phyloP scores from a whole-genome alignment of 176 grass and related monocot genomes.

The Aegilops umbellulata region DNA sequence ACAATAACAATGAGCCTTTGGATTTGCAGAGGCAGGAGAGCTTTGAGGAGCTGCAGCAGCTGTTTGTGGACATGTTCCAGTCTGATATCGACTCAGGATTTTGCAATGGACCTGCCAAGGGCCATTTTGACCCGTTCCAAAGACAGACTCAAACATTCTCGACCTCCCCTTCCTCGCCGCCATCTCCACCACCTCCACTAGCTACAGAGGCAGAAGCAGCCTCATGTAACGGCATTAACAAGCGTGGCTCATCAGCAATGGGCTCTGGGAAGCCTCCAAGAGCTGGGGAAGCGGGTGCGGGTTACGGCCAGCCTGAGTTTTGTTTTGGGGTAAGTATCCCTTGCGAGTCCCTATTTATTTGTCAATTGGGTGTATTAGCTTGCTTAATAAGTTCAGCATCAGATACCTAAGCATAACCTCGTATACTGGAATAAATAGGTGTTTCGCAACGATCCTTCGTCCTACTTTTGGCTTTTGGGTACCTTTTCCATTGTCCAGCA shows the following conservation, averaged over 20 bases:
- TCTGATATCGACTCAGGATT: constrained; percentile 66
- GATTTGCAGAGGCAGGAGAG: constrained; percentile 74
- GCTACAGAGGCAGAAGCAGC: constrained; percentile 24
- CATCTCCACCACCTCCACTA: constrained; percentile 36
- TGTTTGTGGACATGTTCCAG: constrained; percentile 93
- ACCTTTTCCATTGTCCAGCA: background rate
- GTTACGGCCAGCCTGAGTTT: constrained; percentile 26
- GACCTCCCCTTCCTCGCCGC: constrained; percentile 34
- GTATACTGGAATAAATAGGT: background rate
- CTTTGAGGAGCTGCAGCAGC: constrained; percentile 84
- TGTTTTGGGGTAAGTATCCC: constrained; percentile 74
- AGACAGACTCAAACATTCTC: constrained; percentile 17
- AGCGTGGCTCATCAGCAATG: constrained; percentile 65
- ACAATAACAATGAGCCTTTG: background rate
- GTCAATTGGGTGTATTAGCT: background rate
- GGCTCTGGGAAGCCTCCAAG: constrained; percentile 47
- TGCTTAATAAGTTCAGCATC: background rate
- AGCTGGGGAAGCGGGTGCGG: constrained; percentile 28
- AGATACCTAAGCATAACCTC: background rate
- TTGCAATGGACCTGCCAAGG: constrained; percentile 31
- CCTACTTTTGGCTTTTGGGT: background rate
- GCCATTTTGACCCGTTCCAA: constrained; percentile 12
- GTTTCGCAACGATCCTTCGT: background rate
- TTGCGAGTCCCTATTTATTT: background rate
- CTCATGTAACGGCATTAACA: constrained; percentile 48